Evolutionary conservation across 306 rosid species (phyloP).

Genomic region (Quillaja saponaria): DNA sequence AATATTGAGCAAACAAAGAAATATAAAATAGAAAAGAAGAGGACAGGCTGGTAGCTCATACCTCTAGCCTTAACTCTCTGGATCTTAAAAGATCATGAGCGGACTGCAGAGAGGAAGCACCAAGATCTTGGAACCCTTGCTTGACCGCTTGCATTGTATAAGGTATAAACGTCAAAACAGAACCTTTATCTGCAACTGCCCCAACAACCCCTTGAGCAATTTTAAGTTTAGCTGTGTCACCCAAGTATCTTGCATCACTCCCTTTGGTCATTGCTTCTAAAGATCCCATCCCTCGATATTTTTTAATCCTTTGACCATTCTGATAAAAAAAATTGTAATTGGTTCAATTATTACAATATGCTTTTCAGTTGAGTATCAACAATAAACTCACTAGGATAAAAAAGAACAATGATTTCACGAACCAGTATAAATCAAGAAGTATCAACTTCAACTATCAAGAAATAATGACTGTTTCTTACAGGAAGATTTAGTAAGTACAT

Average conservation of each 20-base stretch:
- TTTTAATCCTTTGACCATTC: constrained; percentile 80
- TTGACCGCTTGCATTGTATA: constrained; percentile 94
- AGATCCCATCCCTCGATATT: constrained; percentile 94
- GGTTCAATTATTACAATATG: constrained; percentile 15
- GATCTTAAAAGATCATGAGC: constrained; percentile 86
- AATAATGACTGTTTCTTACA: not conserved
- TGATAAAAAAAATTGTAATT: constrained; percentile 33
- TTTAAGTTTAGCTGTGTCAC: constrained; percentile 82
- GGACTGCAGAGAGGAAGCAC: constrained; percentile 77
- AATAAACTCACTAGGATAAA: not conserved
- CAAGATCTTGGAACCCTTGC: constrained; percentile 98
- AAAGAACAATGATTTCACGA: not conserved
- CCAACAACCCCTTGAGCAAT: constrained; percentile 98
- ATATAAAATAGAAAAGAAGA: constrained; percentile 1
- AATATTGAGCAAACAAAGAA: constrained; percentile 9
- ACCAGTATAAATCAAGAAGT: constrained; percentile 17
- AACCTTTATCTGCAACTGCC: constrained; percentile 90
- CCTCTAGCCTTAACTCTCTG: constrained; percentile 81
- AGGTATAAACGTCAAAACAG: constrained; percentile 82
- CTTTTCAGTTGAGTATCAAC: constrained; percentile 4
- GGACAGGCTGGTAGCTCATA: constrained; percentile 31
- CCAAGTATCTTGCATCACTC: constrained; percentile 84
- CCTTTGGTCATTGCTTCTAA: constrained; percentile 98
- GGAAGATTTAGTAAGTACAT: too few relatives aligned
- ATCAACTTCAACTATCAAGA: not conserved